Conservation (phyloP, 129 eudicot genomes). For the Cynara cardunculus region DNA sequence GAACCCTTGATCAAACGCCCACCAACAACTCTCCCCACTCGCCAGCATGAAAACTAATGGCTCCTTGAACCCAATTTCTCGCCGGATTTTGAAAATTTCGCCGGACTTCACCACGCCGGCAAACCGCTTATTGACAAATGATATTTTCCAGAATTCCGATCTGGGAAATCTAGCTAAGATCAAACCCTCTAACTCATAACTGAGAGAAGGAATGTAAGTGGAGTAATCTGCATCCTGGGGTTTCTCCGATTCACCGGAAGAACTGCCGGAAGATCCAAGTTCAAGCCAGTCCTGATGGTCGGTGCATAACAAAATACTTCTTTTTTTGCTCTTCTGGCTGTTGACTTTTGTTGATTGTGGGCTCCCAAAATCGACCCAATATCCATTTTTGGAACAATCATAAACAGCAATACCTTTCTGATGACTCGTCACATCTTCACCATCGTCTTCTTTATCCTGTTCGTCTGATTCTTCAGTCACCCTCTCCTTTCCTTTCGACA, state of each 20-base stretch:
- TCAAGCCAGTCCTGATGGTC: neutral
- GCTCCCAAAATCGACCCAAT: conserved; percentile 21
- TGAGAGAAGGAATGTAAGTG: conserved; percentile 44
- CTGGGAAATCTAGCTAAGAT: conserved; percentile 73
- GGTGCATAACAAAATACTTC: neutral
- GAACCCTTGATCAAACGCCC: conserved; percentile 69
- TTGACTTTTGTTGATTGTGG: conserved; percentile 38
- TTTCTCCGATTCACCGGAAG: conserved; percentile 18
- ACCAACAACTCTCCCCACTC: conserved; percentile 68
- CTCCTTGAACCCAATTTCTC: conserved; percentile 39
- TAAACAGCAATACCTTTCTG: conserved; percentile 5
- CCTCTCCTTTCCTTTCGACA: conserved; percentile 39
- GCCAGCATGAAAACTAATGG: conserved; percentile 75
- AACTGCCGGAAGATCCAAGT: conserved; percentile 8
- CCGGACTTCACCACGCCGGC: conserved; percentile 42
- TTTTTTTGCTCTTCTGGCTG: neutral
- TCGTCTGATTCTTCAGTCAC: conserved; percentile 27
- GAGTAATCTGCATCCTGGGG: conserved; percentile 89
- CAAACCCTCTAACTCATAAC: conserved; percentile 62
- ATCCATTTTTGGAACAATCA: conserved; percentile 13
- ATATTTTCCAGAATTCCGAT: conserved; percentile 66
- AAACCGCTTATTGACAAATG: conserved; percentile 49
- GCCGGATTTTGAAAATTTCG: conserved; percentile 59
- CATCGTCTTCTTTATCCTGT: conserved; percentile 13
- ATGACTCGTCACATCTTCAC: conserved; percentile 2